Evolutionary conservation across 306 rosid species (phyloP), one percentile per base, ranked within the genome.

Genomic region (Trifolium fragiferum): DNA sequence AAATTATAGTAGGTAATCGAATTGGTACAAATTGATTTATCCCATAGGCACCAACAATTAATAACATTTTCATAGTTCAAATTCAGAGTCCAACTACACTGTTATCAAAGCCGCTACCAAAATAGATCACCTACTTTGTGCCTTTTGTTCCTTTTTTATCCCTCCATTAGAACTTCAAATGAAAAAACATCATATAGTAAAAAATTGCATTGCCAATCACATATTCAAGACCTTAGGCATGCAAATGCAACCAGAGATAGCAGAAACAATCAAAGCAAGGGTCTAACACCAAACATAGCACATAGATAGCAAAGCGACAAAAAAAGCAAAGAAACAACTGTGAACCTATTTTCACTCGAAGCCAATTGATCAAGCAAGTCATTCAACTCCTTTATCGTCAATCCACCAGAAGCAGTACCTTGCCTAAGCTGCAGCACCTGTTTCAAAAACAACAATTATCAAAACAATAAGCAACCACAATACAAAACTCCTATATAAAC

Each of bases 391-490:
- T 75, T 84, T 16, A 93, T 88, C 6, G 90, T 89, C 66, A 93
- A 82, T 60, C 92, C 93, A 73, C 97, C 97, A 0, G 98, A 87
- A 69, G 88, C 80, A 33, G 83, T 54, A 38, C 97, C 94, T 77
- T 93, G 98, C 79, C 98, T 85, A 10, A 87, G 83, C 73, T 87
- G 91, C 80, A 93, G 81, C 77, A 93, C 96, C 98, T 91, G 85
- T 44, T 20, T 74, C 80, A 73, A 21, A 79, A 79, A 49, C 20
- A 68, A 50, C 13, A 7, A 12, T 23, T 21, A 65, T 55, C 10
- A 33, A 65, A 51, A 25, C 15, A 4, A 14, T 5, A 50, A 9
- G 16, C 43, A 3, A 5, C 18, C 12, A 49, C 40, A 4, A 33
- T 8, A 33, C 21, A 47, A 54, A 49, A 19, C 19, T 40, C 60